Conservation (phyloP, 2,329 filamentous ascomycete genomes). For the Diaporthe citri region DNA sequence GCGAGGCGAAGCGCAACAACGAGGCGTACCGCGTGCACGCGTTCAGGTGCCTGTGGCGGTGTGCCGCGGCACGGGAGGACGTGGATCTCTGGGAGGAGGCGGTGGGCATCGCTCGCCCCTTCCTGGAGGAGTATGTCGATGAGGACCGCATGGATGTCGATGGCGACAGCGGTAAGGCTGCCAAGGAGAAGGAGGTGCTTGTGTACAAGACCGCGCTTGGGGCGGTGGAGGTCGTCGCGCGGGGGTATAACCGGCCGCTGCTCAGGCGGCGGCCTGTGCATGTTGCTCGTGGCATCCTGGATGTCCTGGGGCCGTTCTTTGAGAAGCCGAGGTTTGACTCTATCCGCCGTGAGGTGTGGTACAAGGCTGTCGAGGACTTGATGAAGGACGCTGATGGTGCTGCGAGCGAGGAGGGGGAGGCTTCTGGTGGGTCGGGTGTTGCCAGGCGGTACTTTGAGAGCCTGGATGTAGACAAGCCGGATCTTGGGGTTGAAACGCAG, state of each 20-base stretch:
- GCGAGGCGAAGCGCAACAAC: slow-evolving; percentile 94
- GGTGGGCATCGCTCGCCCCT: slow-evolving; percentile 70
- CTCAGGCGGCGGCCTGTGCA: slow-evolving; percentile 53
- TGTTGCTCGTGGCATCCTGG: slow-evolving; percentile 56
- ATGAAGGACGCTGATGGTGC: slow-evolving; percentile 55
- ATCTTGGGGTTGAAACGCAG: slow-evolving; percentile 65
- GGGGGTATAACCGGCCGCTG: slow-evolving; percentile 60
- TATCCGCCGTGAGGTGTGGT: slow-evolving; percentile 66
- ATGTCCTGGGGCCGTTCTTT: slow-evolving; percentile 57
- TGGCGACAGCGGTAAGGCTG: slow-evolving; percentile 50
- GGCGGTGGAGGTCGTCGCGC: slow-evolving; percentile 64
- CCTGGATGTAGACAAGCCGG: slow-evolving; percentile 60
- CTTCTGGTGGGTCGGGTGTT: slow-evolving; percentile 42
- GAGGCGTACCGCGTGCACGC: slow-evolving; percentile 84
- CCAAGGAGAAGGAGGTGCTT: slow-evolving; percentile 51
- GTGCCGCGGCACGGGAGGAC: slow-evolving; percentile 76
- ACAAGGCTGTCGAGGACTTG: slow-evolving; percentile 61
- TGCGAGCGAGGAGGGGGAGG: slow-evolving; percentile 18
- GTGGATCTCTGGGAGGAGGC: slow-evolving; percentile 78
- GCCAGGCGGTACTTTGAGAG: slow-evolving; percentile 58
- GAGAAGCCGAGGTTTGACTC: slow-evolving; percentile 52
- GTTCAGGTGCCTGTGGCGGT: slow-evolving; percentile 78
- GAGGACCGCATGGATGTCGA: slow-evolving; percentile 80
- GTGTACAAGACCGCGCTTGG: slow-evolving; percentile 59
- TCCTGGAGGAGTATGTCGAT: slow-evolving; percentile 69